Evolutionary conservation across 257 asterid species (phyloP), one percentile per base, ranked within the genome.

Genomic region (Catharanthus roseus): DNA sequence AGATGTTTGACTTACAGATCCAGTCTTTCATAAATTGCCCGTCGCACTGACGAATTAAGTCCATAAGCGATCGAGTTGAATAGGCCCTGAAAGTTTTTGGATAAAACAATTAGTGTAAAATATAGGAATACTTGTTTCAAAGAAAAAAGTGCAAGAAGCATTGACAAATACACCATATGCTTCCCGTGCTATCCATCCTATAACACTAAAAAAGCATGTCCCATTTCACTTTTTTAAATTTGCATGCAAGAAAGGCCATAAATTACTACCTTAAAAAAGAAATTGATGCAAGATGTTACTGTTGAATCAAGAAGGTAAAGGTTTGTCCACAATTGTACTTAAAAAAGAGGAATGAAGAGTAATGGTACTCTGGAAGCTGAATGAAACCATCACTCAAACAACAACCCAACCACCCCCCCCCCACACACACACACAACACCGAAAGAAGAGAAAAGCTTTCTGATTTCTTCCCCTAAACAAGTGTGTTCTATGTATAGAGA

Each of bases 41-140:
- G 85, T 69, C 97, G 84, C 73, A 93, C 98, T 60, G 98, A 87
- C 64, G 97, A 82, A 89, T 93, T 93, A 72, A 93, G 95, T 70
- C 98, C 98, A 23, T 93, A 93, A 15, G 98, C 97, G 65, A 93
- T 86, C 50, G 99, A 93, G 85, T 89, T 93, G 86, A 91, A 91
- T 71, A 91, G 91, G 74, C 99, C 99, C 99, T 93, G 68, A 47
- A 77, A 75, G 79, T 80, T 66, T 73, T 39, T 28, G 24, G 31
- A 71, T 42, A 21, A 31, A 66, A 31, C 61, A 56, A 41, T 57
- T 33, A 63, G 24, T 65, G 38, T 44, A 21, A 5, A 57, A 10
- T 13, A 55, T 31, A 31, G n/a, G 53, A 49, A 33, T 5, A 34
- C 0, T 23, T 18, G 21, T 62, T 34, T 3, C 29, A 34, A 19